Evolutionary conservation across 441 rosid genomes (phyloP).

Genomic region (Biscutella laevigata): DNA sequence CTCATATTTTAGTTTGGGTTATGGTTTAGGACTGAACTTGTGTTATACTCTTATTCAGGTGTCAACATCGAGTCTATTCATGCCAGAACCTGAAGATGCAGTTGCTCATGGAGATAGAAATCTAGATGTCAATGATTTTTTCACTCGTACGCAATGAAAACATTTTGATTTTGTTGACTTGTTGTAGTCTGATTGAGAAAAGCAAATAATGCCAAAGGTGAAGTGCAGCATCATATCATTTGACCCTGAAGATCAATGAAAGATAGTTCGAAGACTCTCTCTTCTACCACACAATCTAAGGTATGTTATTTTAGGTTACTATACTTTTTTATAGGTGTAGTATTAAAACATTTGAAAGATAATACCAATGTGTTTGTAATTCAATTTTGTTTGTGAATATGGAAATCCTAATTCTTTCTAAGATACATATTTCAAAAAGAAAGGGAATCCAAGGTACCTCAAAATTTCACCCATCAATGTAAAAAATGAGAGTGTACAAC

Average conservation of each 20-base stretch:
- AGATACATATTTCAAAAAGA: too few relatives aligned
- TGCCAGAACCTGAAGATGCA: conserved; percentile 96
- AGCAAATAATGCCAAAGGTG: conserved; percentile 6
- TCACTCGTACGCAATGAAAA: conserved; percentile 53
- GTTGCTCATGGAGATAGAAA: conserved; percentile 87
- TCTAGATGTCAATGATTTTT: conserved; percentile 88
- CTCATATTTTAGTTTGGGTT: too few relatives aligned
- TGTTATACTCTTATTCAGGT: conserved; percentile 42
- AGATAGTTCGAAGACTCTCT: not conserved
- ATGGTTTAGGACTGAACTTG: not conserved
- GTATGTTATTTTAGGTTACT: conserved; percentile 24
- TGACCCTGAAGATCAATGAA: conserved; percentile 11
- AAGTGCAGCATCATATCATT: conserved; percentile 15
- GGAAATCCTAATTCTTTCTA: conserved; percentile 4
- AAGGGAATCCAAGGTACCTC: not conserved
- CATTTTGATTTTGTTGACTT: too few relatives aligned
- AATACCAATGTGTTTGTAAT: conserved; percentile 16
- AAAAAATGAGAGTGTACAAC: not conserved
- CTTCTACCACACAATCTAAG: conserved; percentile 16
- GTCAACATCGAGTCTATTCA: conserved; percentile 62
- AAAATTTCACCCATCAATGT: not conserved
- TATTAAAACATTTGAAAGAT: not conserved
- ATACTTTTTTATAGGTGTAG: conserved; percentile 17
- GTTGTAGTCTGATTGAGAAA: conserved; percentile 16
- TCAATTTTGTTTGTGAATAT: conserved; percentile 23